Percentiles rank a stretch among this genome's conserved stretches.
Evolutionary conservation across 768 basidiomycete species (phyloP).

Genomic region (Tulasnella sp.): DNA sequence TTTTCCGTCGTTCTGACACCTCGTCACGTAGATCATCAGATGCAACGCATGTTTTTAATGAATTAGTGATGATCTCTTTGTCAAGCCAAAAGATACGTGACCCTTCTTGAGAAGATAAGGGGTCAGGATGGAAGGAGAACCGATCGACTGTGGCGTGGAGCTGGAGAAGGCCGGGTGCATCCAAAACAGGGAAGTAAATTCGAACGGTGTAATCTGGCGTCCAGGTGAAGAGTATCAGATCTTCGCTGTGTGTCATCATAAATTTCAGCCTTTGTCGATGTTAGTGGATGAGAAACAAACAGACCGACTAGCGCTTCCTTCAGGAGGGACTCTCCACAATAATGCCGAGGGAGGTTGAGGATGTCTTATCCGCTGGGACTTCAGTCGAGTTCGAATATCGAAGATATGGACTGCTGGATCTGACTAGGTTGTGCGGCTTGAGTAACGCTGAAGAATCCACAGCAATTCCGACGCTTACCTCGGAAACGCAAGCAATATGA

Average conservation of each 20-base stretch:
- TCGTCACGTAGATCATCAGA: slow-evolving; percentile 12
- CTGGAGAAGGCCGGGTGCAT: slow-evolving; percentile 72
- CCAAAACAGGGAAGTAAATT: slow-evolving; percentile 77
- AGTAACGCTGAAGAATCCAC: slow-evolving; percentile 1
- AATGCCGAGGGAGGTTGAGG: slow-evolving; percentile 59
- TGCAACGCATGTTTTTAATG: too few species aligned
- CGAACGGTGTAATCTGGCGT: slow-evolving; percentile 72
- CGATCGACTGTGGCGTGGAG: slow-evolving; percentile 68
- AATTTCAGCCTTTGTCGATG: too few species aligned
- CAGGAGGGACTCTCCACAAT: slow-evolving; percentile 52
- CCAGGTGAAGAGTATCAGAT: slow-evolving; percentile 68
- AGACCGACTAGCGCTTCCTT: slow-evolving; percentile 39
- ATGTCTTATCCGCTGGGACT: slow-evolving; percentile 56
- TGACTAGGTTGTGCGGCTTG: slow-evolving; percentile 25
- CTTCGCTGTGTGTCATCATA: slow-evolving; percentile 42
- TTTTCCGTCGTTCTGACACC: slow-evolving; percentile 33
- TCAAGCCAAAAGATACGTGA: slow-evolving; percentile 62
- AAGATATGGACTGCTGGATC: slow-evolving; percentile 50
- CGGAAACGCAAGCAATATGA: not conserved
- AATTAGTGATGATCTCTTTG: slow-evolving; percentile 44
- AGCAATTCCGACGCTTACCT: slow-evolving; percentile 2
- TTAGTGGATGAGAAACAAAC: too few species aligned
- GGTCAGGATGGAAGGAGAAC: slow-evolving; percentile 35
- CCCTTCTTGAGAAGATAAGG: not conserved
- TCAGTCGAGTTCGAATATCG: slow-evolving; percentile 57